A percentile compares a stretch with the other conserved stretches of the same genome.
Evolutionary conservation across 345 rosid genomes (phyloP).

Genomic region (Moricandia moricandioides): DNA sequence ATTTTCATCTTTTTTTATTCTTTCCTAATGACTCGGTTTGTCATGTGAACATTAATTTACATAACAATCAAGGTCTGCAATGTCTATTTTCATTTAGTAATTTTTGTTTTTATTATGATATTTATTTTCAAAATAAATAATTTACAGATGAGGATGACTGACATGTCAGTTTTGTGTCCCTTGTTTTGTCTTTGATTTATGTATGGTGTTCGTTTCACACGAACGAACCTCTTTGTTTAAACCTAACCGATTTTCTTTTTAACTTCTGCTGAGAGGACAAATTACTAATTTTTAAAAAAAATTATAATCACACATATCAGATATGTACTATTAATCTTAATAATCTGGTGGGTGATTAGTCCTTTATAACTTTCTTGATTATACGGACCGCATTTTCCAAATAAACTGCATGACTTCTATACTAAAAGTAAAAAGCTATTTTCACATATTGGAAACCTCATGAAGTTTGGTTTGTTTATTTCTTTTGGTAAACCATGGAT

Average conservation of each 20-base stretch:
- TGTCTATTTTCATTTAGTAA: background rate
- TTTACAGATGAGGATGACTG: slow-evolving; percentile 18
- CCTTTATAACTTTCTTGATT: background rate
- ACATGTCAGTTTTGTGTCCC: slow-evolving; percentile 30
- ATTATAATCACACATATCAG: background rate
- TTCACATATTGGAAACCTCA: background rate
- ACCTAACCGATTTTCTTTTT: background rate
- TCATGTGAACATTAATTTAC: slow-evolving; percentile 24
- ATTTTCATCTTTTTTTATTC: background rate
- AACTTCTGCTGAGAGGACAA: background rate
- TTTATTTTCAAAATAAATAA: background rate
- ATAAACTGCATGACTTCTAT: background rate
- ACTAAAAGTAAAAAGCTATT: background rate
- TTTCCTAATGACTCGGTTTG: background rate
- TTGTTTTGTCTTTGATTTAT: slow-evolving; percentile 18
- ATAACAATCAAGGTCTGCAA: slow-evolving; percentile 9
- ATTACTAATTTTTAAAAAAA: background rate
- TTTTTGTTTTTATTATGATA: background rate
- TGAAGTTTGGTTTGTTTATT: background rate
- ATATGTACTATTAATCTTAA: background rate
- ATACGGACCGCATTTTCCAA: background rate
- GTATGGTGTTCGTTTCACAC: slow-evolving; percentile 23
- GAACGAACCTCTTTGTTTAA: slow-evolving; percentile 22
- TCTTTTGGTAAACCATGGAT: background rate
- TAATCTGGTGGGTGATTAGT: slow-evolving; percentile 12